Conservation (phyloP, 2,329 filamentous ascomycete genomes). For the Talaromyces sp. region DNA sequence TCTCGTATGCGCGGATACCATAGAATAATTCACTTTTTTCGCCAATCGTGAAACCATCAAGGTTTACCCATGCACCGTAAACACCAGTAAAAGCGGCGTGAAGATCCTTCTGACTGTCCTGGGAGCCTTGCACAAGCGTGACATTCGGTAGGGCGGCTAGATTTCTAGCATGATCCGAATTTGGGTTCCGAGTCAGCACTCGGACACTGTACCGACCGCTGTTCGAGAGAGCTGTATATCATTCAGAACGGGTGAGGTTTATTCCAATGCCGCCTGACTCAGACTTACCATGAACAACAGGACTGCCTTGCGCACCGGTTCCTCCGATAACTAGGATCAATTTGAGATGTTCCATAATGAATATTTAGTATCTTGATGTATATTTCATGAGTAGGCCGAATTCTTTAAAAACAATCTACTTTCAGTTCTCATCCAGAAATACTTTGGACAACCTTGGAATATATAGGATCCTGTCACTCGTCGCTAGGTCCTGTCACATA, state of each 20-base stretch:
- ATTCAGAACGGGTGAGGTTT: background rate
- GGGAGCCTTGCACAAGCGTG: constrained; percentile 48
- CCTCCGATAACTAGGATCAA: constrained; percentile 43
- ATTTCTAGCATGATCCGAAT: constrained; percentile 41
- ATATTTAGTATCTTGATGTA: constrained; percentile 18
- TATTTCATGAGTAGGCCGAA: background rate
- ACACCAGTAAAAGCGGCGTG: constrained; percentile 45
- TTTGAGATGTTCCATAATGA: constrained; percentile 2
- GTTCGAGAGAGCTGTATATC: constrained; percentile 5
- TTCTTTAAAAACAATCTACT: background rate
- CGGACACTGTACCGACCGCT: constrained; percentile 44
- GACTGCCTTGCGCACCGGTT: constrained; percentile 53
- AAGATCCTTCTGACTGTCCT: constrained; percentile 45
- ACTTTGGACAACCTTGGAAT: background rate
- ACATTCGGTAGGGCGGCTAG: constrained; percentile 47
- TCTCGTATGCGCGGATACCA: constrained; percentile 43
- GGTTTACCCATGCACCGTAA: constrained; percentile 52
- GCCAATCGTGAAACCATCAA: constrained; percentile 49
- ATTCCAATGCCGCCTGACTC: background rate
- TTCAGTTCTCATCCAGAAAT: background rate
- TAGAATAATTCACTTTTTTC: constrained; percentile 35
- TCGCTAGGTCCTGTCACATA: background rate
- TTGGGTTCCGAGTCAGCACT: constrained; percentile 49
- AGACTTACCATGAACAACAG: constrained; percentile 42
- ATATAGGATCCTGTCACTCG: background rate